Evolutionary conservation across 2,329 filamentous ascomycete genomes (phyloP).

Genomic region (Fusarium brevicatenulatum): DNA sequence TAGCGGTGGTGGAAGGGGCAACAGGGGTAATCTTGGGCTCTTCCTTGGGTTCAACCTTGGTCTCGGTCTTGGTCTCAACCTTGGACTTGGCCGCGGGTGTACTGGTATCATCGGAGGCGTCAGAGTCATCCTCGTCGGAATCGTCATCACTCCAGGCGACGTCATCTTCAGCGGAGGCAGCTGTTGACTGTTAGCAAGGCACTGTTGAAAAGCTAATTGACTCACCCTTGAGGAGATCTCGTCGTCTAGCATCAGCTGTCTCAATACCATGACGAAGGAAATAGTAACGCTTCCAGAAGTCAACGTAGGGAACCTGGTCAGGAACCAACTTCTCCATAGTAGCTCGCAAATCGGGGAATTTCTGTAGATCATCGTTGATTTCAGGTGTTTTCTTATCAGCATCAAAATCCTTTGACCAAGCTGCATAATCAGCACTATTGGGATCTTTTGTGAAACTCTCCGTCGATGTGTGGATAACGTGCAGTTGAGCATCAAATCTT

Average conservation of each 20-base stretch:
- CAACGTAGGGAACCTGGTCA: constrained; percentile 84
- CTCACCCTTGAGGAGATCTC: constrained; percentile 90
- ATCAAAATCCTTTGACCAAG: constrained; percentile 80
- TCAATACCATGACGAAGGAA: constrained; percentile 93
- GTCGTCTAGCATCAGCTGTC: constrained; percentile 87
- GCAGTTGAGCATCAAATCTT: constrained; percentile 92
- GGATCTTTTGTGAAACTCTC: constrained; percentile 89
- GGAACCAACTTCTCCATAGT: constrained; percentile 99
- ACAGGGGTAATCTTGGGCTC: constrained; percentile 47
- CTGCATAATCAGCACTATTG: constrained; percentile 75
- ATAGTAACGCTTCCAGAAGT: constrained; percentile 96
- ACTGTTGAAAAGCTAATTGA: constrained; percentile 16
- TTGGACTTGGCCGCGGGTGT: constrained; percentile 11
- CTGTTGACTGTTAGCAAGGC: constrained; percentile 51
- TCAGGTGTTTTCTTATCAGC: constrained; percentile 85
- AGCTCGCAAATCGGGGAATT: constrained; percentile 82
- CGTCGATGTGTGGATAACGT: constrained; percentile 88
- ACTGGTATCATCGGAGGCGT: constrained; percentile 43
- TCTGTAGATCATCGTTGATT: constrained; percentile 83
- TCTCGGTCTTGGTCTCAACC: constrained; percentile 35
- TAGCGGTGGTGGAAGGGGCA: constrained; percentile 68
- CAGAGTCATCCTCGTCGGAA: constrained; percentile 29
- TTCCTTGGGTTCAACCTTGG: constrained; percentile 52
- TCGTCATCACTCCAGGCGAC: constrained; percentile 79
- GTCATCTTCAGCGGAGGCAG: constrained; percentile 77